Percentiles rank a stretch among this genome's conserved stretches.
Conservation (phyloP, 345 rosid genomes). For the Durio zibethinus region DNA sequence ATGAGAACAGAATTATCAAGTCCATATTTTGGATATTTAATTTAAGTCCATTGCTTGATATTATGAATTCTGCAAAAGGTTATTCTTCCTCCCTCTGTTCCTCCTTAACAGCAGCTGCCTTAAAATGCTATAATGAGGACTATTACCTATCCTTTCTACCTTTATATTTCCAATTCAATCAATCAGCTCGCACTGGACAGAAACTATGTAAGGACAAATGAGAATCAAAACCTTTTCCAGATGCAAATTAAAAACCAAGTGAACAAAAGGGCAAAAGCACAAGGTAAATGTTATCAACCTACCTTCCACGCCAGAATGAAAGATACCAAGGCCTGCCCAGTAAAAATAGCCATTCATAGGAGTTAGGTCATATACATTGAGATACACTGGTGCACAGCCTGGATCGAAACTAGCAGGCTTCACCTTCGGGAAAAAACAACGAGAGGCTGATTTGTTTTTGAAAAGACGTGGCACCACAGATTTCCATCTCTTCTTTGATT, state of each 20-base stretch:
- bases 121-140: background rate
- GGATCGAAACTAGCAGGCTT: conserved; percentile 58
- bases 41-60: background rate
- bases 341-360: conserved; percentile 81
- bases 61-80: background rate
- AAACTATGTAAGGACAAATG: background rate
- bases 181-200: background rate
- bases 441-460: conserved; percentile 57
- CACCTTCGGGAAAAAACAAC: conserved; percentile 66
- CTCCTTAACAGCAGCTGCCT: background rate
- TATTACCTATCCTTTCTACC: background rate
- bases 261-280: conserved; percentile 4
- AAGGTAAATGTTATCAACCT: conserved; percentile 20
- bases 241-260: background rate
- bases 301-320: conserved; percentile 99
- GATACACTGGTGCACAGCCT: conserved; percentile 71
- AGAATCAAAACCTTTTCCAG: conserved; percentile 6
- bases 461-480: conserved; percentile 47
- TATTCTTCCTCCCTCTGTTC: background rate
- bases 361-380: conserved; percentile 93
- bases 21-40: background rate
- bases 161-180: background rate
- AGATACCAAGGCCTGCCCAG: conserved; percentile 97
- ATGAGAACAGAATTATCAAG: background rate
- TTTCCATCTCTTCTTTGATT: conserved; percentile 62